Conservation (phyloP, 2,329 filamentous ascomycete genomes). For the Metarhizium robertsii region DNA sequence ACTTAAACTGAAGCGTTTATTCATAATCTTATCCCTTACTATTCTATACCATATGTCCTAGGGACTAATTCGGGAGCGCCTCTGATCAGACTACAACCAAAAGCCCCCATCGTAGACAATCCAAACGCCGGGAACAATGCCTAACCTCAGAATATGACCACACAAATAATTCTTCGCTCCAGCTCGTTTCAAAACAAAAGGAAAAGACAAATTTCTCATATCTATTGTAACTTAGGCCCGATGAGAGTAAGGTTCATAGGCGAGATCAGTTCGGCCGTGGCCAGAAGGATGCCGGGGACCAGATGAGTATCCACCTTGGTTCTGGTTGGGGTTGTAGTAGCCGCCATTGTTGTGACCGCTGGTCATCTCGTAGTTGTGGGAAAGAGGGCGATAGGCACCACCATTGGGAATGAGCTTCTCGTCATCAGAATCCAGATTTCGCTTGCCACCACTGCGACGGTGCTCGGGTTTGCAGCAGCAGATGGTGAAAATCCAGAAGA, state of each 20-base stretch:
- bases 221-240: slow-evolving; percentile 29
- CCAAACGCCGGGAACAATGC: neutral
- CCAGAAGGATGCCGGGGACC: slow-evolving; percentile 29
- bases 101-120: neutral
- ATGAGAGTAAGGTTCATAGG: slow-evolving; percentile 57
- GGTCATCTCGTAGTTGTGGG: slow-evolving; percentile 23
- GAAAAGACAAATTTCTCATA: neutral
- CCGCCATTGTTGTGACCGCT: slow-evolving; percentile 11
- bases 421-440: slow-evolving; percentile 23
- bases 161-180: neutral
- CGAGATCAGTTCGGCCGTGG: slow-evolving; percentile 38
- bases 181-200: neutral
- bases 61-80: neutral
- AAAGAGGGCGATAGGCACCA: slow-evolving; percentile 27
- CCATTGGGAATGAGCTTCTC: slow-evolving; percentile 43
- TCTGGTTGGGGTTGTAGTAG: slow-evolving; percentile 27
- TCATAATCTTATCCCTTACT: too few relatives aligned
- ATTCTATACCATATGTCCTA: too few relatives aligned
- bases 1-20: too few relatives aligned
- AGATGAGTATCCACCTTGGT: slow-evolving; percentile 4
- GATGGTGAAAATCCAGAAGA: slow-evolving; percentile 88
- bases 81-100: neutral
- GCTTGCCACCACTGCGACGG: slow-evolving; percentile 21
- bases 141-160: neutral
- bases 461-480: slow-evolving; percentile 71